These are phyloP conservation scores for Pichia terricola DNA, from an alignment of 1,139 yeast species.

Conservation along the genomic window DNA sequence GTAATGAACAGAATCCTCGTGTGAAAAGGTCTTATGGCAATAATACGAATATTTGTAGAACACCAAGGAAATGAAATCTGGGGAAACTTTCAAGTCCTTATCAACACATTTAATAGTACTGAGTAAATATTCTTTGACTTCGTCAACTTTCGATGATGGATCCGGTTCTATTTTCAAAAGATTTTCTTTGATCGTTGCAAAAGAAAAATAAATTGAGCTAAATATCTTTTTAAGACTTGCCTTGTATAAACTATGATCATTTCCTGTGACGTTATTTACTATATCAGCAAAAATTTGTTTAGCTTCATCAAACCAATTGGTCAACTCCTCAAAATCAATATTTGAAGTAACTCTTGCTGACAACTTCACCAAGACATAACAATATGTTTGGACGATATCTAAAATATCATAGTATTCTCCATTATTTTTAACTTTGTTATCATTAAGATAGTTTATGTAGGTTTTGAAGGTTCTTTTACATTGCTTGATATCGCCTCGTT, in stretches of 20 bases:
- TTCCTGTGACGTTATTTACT: conserved; percentile 5
- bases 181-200: conserved; percentile 14
- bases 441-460: conserved; percentile 30
- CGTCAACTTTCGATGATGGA: conserved; percentile 8
- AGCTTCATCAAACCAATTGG: conserved; percentile 12
- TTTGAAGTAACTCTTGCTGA: conserved; percentile 14
- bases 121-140: conserved; percentile 6
- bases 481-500: conserved; percentile 20
- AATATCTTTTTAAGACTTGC: conserved; percentile 9
- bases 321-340: conserved; percentile 11
- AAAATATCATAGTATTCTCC: conserved; percentile 27
- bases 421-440: conserved; percentile 28
- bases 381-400: conserved; percentile 23
- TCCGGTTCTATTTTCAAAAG: conserved; percentile 12
- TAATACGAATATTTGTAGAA: conserved; percentile 29
- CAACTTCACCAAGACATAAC: conserved; percentile 18
- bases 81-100: background rate
- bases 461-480: conserved; percentile 34
- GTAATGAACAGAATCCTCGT: conserved; percentile 28
- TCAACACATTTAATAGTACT: conserved; percentile 7
- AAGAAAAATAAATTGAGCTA: conserved; percentile 11
- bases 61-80: conserved; percentile 6
- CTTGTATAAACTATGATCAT: conserved; percentile 1
- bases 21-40: conserved; percentile 26
- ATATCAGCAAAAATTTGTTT: conserved; percentile 11